These are phyloP conservation scores for Vitis hybrid DNA, from an alignment of 177 flowering plant genomes.

Conservation along the genomic window DNA sequence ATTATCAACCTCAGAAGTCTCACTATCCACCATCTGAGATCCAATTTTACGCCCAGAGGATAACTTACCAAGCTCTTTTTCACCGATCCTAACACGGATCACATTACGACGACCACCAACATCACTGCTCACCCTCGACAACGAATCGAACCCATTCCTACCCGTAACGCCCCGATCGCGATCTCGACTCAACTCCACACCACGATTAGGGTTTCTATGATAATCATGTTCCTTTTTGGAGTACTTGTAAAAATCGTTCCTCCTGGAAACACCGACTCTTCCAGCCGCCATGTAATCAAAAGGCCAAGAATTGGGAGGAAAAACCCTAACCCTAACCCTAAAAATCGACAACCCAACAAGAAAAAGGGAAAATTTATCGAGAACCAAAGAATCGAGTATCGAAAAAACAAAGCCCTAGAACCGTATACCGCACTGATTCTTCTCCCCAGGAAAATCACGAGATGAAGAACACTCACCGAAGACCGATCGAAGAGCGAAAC, in stretches of 20 bases:
- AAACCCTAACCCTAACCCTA: slow-evolving; percentile 11
- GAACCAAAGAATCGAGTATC: background rate
- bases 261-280: slow-evolving; percentile 26
- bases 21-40: background rate
- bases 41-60: background rate
- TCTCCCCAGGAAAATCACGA: slow-evolving; percentile 4
- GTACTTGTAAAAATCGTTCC: slow-evolving; percentile 6
- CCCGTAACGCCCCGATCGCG: background rate
- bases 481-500: background rate
- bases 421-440: background rate
- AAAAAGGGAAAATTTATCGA: background rate
- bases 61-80: background rate
- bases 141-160: slow-evolving; percentile 1
- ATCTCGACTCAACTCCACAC: background rate
- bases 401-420: slow-evolving; percentile 10
- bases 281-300: slow-evolving; percentile 44
- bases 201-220: slow-evolving; percentile 7
- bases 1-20: background rate
- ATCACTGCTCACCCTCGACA: background rate
- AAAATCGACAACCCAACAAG: slow-evolving; percentile 1
- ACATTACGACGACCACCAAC: background rate
- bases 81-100: background rate
- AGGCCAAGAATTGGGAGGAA: slow-evolving; percentile 17
- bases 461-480: slow-evolving; percentile 18
- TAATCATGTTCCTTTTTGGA: slow-evolving; percentile 12